Percentiles rank a stretch among this genome's conserved stretches.
Conservation (phyloP, 352 stramenopile genomes). For the Globisporangium cystogenes region DNA sequence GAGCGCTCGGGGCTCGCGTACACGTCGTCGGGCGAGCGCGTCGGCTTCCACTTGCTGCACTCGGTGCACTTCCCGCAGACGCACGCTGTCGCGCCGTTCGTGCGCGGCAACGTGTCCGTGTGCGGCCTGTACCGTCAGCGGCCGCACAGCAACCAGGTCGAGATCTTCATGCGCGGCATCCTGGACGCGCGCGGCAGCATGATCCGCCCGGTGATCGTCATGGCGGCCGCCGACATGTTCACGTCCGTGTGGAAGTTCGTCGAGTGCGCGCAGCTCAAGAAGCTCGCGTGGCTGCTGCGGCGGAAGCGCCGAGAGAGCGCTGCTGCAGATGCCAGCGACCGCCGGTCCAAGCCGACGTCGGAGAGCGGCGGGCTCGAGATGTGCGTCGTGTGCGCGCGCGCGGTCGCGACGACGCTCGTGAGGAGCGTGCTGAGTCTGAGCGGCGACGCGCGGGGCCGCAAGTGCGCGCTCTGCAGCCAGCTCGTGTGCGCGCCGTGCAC, state of each 20-base stretch:
- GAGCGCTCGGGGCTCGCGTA: conserved; percentile 10
- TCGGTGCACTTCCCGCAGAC: conserved; percentile 14
- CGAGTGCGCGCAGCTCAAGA: conserved; percentile 9
- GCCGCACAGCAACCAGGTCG: background rate
- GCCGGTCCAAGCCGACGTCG: too few relatives aligned
- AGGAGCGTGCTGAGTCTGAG: too few relatives aligned
- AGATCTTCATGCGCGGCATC: conserved; percentile 6
- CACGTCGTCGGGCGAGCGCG: conserved; percentile 3
- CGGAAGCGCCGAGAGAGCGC: too few relatives aligned
- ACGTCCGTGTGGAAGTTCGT: conserved; percentile 2
- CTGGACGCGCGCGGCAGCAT: conserved; percentile 20
- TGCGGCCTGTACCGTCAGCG: conserved; percentile 15
- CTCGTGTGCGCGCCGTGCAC: too few relatives aligned
- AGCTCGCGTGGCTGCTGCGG: conserved; percentile 5
- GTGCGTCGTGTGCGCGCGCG: too few relatives aligned
- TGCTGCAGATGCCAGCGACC: too few relatives aligned
- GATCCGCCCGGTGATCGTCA: conserved; percentile 31
- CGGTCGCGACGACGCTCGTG: too few relatives aligned
- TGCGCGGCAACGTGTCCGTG: conserved; percentile 19
- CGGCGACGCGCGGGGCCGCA: too few relatives aligned
- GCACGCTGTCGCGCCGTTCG: conserved; percentile 9
- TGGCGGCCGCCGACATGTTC: conserved; percentile 18
- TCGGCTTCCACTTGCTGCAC: conserved; percentile 13
- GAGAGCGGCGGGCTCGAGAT: too few relatives aligned
- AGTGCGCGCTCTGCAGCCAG: background rate